Conservation (phyloP, 345 rosid genomes). For the Moringa oleifera region DNA sequence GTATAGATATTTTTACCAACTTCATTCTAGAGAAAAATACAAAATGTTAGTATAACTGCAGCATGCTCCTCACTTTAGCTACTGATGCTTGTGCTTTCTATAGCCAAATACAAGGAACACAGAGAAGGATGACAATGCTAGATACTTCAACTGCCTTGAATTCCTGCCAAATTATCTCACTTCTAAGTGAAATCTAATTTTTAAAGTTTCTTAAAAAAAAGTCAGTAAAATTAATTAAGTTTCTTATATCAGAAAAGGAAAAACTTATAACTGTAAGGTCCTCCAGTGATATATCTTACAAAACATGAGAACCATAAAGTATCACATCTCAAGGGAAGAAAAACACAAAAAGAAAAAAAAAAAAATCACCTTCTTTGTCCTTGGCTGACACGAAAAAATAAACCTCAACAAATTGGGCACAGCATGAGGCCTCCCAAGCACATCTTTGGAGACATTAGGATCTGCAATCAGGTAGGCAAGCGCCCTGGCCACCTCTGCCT, state of each 20-base stretch:
- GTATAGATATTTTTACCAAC: too few relatives aligned
- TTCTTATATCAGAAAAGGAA: too few relatives aligned
- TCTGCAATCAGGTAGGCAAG: conserved; percentile 86
- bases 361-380: conserved; percentile 52
- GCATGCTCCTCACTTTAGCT: too few relatives aligned
- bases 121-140: neutral
- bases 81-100: too few relatives aligned
- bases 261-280: too few relatives aligned
- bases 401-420: conserved; percentile 77
- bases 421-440: conserved; percentile 78
- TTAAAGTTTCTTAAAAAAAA: too few relatives aligned
- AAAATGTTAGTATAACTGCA: too few relatives aligned
- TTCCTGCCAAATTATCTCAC: neutral
- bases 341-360: conserved; percentile 8
- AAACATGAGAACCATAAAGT: conserved; percentile 1
- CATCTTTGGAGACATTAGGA: conserved; percentile 60
- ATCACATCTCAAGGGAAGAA: neutral
- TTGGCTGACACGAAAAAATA: conserved; percentile 85
- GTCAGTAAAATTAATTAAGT: too few relatives aligned
- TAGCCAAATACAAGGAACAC: too few relatives aligned
- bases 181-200: too few relatives aligned
- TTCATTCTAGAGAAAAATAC: too few relatives aligned
- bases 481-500: conserved; percentile 95
- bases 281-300: neutral
- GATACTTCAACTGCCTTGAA: neutral